Conservation (phyloP, 129 eudicot species). For the Chrysanthemum makinoi region DNA sequence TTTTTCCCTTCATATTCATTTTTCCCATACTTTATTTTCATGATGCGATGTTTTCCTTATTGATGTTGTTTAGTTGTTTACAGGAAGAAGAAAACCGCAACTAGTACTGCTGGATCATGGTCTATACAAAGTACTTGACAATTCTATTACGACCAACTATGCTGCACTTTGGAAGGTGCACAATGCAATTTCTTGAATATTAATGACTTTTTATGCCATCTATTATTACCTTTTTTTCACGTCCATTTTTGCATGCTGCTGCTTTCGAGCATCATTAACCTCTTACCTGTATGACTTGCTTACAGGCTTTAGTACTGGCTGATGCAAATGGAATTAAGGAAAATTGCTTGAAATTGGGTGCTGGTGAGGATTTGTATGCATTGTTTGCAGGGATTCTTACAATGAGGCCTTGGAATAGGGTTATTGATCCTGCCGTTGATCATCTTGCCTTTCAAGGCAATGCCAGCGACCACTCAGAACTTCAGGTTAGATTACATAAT, state of each 20-base stretch:
- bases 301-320: conserved; percentile 76
- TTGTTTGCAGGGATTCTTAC: conserved; percentile 92
- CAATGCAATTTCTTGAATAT: not conserved
- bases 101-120: conserved; percentile 93
- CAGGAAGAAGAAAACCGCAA: conserved; percentile 86
- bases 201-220: not conserved
- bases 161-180: conserved; percentile 92
- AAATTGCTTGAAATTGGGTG: conserved; percentile 74
- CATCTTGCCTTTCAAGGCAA: conserved; percentile 77
- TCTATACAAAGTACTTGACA: conserved; percentile 81
- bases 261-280: not conserved
- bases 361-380: conserved; percentile 89
- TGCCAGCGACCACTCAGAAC: conserved; percentile 72
- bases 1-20: not conserved
- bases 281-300: conserved; percentile 4
- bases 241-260: not conserved
- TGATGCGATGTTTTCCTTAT: not conserved
- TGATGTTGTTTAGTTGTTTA: conserved; percentile 1
- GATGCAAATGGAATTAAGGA: conserved; percentile 82
- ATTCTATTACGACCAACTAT: conserved; percentile 60
- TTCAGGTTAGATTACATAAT: conserved; percentile 57
- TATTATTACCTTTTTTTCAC: too few relatives aligned
- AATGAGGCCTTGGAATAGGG: conserved; percentile 92
- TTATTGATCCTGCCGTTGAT: conserved; percentile 79
- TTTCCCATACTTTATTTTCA: not conserved